Conservation (phyloP, 202 grass and related monocot genomes). For the Saccharum hybrid region DNA sequence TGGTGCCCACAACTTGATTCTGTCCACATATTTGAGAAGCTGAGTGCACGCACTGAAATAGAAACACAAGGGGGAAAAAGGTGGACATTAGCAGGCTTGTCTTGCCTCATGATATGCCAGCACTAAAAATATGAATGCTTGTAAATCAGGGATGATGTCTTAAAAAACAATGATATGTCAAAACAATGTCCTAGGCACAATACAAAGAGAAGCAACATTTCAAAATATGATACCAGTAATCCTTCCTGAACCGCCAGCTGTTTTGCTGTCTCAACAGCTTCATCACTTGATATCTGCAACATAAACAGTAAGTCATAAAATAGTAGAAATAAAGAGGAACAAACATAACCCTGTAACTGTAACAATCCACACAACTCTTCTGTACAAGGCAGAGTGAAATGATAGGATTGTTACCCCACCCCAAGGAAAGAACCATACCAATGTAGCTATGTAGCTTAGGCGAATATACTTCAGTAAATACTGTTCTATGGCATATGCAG, state of each 20-base stretch:
- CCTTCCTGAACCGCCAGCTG: conserved; percentile 92
- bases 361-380: not conserved
- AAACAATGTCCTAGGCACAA: conserved; percentile 22
- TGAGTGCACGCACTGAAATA: not conserved
- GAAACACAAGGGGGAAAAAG: not conserved
- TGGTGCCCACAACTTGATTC: conserved; percentile 6
- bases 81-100: not conserved
- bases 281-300: conserved; percentile 82
- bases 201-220: conserved; percentile 3
- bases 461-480: not conserved
- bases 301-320: not conserved
- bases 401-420: not conserved
- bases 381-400: not conserved
- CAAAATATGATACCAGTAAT: conserved; percentile 67
- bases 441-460: conserved; percentile 12
- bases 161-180: conserved; percentile 1
- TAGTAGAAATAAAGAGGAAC: conserved; percentile 7
- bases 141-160: conserved; percentile 8
- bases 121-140: not conserved
- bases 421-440: not conserved
- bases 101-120: not conserved
- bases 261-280: conserved; percentile 94
- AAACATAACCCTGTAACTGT: conserved; percentile 13
- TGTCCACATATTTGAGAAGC: conserved; percentile 25
- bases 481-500: not conserved